phyloP scores from a whole-genome alignment of 352 stramenopile genomes.

The Phytophthora constricta region DNA sequence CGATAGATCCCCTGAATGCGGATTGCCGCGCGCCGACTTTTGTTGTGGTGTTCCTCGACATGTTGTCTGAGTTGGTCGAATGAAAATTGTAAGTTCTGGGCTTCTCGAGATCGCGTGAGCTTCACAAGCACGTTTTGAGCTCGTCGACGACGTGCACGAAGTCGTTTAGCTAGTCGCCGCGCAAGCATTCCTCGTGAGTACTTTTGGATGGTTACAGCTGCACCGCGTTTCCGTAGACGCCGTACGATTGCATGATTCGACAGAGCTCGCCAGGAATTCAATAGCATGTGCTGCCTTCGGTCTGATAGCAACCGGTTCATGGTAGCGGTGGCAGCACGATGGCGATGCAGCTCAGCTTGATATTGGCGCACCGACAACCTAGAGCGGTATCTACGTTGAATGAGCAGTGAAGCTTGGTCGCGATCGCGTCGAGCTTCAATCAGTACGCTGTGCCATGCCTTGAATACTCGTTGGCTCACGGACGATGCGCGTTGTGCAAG shows the following conservation, averaged over 20 bases:
- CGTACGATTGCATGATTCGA: conserved; percentile 57
- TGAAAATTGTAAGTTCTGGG: conserved; percentile 40
- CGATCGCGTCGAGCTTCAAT: conserved; percentile 15
- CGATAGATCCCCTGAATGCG: conserved; percentile 59
- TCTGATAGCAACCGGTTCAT: conserved; percentile 58
- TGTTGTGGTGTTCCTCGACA: conserved; percentile 32
- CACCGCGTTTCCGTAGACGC: conserved; percentile 50
- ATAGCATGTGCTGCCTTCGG: conserved; percentile 36
- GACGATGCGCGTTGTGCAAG: conserved; percentile 36
- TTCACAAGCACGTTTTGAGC: conserved; percentile 40
- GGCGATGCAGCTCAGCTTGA: conserved; percentile 44
- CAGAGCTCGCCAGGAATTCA: conserved; percentile 47
- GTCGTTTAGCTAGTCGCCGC: conserved; percentile 37
- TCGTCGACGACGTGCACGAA: conserved; percentile 44
- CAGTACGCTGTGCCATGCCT: conserved; percentile 37
- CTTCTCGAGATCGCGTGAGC: conserved; percentile 40
- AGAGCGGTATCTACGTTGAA: conserved; percentile 53
- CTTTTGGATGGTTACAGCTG: conserved; percentile 59
- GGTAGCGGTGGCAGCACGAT: conserved; percentile 51
- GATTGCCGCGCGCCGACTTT: conserved; percentile 8
- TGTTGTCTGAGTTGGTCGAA: conserved; percentile 43
- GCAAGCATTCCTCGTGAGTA: conserved; percentile 53
- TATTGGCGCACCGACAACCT: conserved; percentile 43
- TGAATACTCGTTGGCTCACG: conserved; percentile 21
- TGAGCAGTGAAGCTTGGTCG: conserved; percentile 30